Evolutionary conservation across 257 asterid genomes (phyloP).

Genomic region (Salvia rosmarinus): DNA sequence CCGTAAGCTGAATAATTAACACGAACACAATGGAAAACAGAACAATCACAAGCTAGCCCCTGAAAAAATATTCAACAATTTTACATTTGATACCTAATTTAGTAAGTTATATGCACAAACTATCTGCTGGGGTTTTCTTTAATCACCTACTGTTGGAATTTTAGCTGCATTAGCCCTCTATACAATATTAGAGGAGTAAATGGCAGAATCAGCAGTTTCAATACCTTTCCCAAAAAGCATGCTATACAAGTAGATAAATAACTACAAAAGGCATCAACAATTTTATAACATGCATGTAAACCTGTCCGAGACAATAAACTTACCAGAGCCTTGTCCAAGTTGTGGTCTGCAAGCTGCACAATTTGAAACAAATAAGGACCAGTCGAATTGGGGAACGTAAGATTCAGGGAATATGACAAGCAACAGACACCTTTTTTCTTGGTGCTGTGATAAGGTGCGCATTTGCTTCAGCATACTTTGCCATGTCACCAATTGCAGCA

Average conservation of each 20-base stretch:
- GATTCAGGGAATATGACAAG: conserved; percentile 17
- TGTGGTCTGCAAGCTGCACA: conserved; percentile 76
- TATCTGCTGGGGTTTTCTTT: background rate
- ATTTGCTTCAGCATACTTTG: conserved; percentile 82
- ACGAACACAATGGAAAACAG: conserved; percentile 11
- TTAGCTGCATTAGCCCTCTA: conserved; percentile 7
- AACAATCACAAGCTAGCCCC: conserved; percentile 19
- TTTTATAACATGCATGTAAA: conserved; percentile 10
- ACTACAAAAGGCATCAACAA: background rate
- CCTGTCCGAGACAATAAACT: conserved; percentile 36
- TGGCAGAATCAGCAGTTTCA: background rate
- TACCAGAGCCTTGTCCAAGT: conserved; percentile 88
- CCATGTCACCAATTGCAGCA: conserved; percentile 89
- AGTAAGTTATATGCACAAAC: background rate
- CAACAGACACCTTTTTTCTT: conserved; percentile 64
- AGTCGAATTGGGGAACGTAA: conserved; percentile 29
- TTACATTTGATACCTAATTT: background rate
- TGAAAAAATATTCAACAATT: background rate
- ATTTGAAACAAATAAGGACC: conserved; percentile 35
- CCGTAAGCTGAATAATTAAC: conserved; percentile 10
- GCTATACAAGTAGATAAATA: background rate
- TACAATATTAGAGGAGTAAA: background rate
- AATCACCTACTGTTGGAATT: background rate
- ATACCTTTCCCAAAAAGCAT: background rate
- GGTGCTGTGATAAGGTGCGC: conserved; percentile 87